phyloP scores from a whole-genome alignment of 2,329 filamentous ascomycete genomes.

The Fusarium anguioides region DNA sequence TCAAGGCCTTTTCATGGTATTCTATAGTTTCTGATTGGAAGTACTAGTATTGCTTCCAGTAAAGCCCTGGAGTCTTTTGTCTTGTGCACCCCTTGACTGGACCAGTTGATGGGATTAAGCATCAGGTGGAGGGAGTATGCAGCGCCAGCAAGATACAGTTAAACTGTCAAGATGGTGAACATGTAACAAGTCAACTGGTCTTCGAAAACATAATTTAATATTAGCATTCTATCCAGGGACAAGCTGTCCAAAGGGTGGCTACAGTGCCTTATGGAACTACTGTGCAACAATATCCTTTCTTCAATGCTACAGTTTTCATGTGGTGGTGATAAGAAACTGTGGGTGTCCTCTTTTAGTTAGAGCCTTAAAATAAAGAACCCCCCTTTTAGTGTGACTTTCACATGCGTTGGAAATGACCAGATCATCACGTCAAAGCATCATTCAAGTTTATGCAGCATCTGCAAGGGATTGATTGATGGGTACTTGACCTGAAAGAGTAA shows the following conservation, averaged over 20 bases:
- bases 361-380: constrained; percentile 26
- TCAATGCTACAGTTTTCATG: constrained; percentile 5
- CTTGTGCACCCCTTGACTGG: not conserved
- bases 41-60: not conserved
- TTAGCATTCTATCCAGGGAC: no score
- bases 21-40: not conserved
- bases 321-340: constrained; percentile 29
- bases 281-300: constrained; percentile 1
- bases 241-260: no score
- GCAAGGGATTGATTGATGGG: constrained; percentile 6
- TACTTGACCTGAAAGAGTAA: constrained; percentile 14
- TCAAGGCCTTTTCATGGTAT: not conserved
- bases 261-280: no score
- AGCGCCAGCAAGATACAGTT: not conserved
- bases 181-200: not conserved
- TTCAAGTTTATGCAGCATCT: constrained; percentile 31
- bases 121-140: not conserved
- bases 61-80: not conserved
- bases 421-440: constrained; percentile 46
- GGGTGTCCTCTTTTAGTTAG: constrained; percentile 27
- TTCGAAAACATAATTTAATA: not conserved
- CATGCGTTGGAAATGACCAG: constrained; percentile 47
- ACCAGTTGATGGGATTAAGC: no score
- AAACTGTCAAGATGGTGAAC: not conserved
- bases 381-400: constrained; percentile 47